Base-by-base conservation (phyloP, 169 alveolate genomes). In the Plasmodium gonderi region DNA sequence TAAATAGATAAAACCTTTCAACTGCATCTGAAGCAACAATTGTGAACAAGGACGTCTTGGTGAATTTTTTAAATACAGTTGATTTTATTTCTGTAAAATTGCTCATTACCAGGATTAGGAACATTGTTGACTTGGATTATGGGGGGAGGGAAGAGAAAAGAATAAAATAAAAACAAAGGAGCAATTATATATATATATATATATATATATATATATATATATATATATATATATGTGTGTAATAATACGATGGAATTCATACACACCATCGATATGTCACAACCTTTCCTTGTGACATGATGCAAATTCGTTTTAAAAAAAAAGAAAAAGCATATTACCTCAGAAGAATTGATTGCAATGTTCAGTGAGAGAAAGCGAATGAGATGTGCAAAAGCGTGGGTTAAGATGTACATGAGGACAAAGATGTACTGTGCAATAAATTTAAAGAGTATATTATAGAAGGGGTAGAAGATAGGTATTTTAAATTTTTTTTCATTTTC, bases 331-430 rank as follows among this genome's bases (percentile, higher is more conserved):
- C 2, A 14, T 12, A 44, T 90, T 68, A 95, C 97, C 94, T 97
- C 98, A 64, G 98, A 96, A 14, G 99, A 97, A 76, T 97, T 96
- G 54, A 97, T 95, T n/a, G 99, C 98, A 36, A 97, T 97, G 91
- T 97, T 97, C 45, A 97, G 91, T 40, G 97, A 94, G 47, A 97
- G 93, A 42, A 97, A 97, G 33, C 99, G 95, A 29, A 97, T 81
- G 75, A 97, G 96, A 42, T 97, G 99, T 90, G 97, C 93, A 76
- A 95, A 95, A 12, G 98, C 68, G 80, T 97, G 99, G 44, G 95
- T 94, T 8, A 95, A 49, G 38, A 96, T 82, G 72, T 97, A 96
- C 26, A 51, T 33, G 7, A 96, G 91, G 17, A 96, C 98, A 31
- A 93, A 72, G 44, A 89, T 67, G 44, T 64, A 92, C 29, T 81